These are phyloP conservation scores for Capsella bursapastoris DNA, from an alignment of 345 rosid genomes.

Conservation along the genomic window DNA sequence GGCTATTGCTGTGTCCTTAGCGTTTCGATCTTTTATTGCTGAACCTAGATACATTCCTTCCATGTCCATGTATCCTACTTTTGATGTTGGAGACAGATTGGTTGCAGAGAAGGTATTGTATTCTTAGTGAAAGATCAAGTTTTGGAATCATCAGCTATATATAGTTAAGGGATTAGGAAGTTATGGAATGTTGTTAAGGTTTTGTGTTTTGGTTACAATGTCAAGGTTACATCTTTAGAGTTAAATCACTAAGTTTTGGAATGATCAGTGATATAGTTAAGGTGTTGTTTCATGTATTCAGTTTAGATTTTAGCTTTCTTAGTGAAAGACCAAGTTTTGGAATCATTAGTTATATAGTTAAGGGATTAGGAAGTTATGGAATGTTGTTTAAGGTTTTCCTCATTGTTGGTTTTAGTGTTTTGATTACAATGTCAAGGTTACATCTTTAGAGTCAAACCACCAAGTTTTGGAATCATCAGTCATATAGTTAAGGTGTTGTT, in stretches of 20 bases:
- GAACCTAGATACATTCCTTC: conserved; percentile 98
- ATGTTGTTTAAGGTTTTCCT: not conserved
- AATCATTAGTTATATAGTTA: not conserved
- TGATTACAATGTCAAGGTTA: not conserved
- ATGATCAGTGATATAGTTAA: too few species aligned
- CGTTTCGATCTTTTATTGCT: conserved; percentile 82
- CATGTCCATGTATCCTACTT: conserved; percentile 97
- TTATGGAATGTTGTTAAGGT: not conserved
- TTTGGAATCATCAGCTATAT: not conserved
- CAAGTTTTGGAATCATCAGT: not conserved
- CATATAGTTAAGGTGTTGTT: not conserved
- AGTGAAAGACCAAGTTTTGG: too few species aligned
- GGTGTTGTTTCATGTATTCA: too few species aligned
- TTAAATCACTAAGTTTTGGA: too few species aligned
- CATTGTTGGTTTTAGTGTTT: not conserved
- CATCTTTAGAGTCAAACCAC: not conserved
- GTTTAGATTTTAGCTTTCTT: too few species aligned
- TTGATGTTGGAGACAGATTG: conserved; percentile 93
- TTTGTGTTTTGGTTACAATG: conserved; percentile 10
- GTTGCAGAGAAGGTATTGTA: conserved; percentile 87
- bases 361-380: not conserved
- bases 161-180: not conserved
- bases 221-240: not conserved
- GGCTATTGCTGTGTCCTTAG: conserved; percentile 74
- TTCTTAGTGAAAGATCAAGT: too few species aligned